Evolutionary conservation across 352 stramenopile species (phyloP).

Genomic region (Aphanomyces invadans): DNA sequence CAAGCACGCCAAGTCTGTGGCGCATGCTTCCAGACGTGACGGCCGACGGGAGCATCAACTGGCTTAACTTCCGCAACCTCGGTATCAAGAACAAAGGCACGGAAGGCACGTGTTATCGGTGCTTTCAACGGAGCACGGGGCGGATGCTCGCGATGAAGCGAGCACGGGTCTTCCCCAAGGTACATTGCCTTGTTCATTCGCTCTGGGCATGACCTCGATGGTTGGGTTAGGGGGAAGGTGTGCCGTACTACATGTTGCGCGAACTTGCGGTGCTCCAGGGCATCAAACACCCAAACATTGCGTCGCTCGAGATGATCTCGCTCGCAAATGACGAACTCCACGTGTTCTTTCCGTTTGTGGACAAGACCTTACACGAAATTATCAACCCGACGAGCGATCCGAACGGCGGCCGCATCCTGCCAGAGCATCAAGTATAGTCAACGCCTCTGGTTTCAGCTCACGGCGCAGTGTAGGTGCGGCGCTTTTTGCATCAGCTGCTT

Average conservation of each 20-base stretch:
- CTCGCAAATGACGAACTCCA: constrained; percentile 81
- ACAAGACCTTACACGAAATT: constrained; percentile 86
- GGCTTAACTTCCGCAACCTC: constrained; percentile 83
- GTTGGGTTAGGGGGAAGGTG: constrained; percentile 83
- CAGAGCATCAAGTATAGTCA: constrained; percentile 32
- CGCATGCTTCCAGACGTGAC: constrained; percentile 54
- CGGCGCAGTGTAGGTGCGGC: constrained; percentile 24
- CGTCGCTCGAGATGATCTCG: constrained; percentile 80
- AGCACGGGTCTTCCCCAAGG: constrained; percentile 78
- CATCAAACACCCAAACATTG: constrained; percentile 84
- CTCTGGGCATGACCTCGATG: too few species aligned
- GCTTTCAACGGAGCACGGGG: constrained; percentile 71
- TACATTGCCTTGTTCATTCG: too few species aligned
- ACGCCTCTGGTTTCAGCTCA: neutral
- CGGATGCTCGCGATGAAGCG: constrained; percentile 87
- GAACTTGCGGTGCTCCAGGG: constrained; percentile 83
- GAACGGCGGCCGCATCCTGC: constrained; percentile 61
- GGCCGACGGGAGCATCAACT: constrained; percentile 72
- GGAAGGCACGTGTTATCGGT: constrained; percentile 83
- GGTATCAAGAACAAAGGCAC: constrained; percentile 88
- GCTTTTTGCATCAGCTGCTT: constrained; percentile 79
- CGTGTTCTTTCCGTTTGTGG: constrained; percentile 87
- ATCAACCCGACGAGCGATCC: constrained; percentile 85
- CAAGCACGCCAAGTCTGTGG: constrained; percentile 58
- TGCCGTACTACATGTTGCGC: constrained; percentile 91